A percentile compares a stretch with the other conserved stretches of the same genome.
These are phyloP conservation scores for Barbarea vulgaris DNA, from an alignment of 345 rosid genomes.

Conservation along the genomic window DNA sequence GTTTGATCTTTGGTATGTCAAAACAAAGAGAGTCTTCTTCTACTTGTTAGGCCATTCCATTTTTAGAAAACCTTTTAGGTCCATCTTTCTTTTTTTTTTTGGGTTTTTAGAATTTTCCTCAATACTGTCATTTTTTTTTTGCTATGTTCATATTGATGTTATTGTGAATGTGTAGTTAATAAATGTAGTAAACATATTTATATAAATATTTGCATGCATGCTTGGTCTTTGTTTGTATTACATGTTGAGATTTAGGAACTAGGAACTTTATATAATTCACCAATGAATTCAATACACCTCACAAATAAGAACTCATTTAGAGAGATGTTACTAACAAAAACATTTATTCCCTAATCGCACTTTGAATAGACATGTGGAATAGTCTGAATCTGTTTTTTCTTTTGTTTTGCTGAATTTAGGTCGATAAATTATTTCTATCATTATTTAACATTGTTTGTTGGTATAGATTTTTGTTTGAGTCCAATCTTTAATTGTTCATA, in stretches of 20 bases:
- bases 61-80: slow-evolving; percentile 10
- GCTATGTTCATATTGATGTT: slow-evolving; percentile 16
- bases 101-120: neutral
- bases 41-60: slow-evolving; percentile 22
- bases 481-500: too few relatives aligned
- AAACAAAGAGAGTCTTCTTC: slow-evolving; percentile 1
- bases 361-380: too few relatives aligned
- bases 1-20: slow-evolving; percentile 16
- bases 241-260: neutral
- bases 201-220: neutral
- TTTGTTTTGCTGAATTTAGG: too few relatives aligned
- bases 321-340: neutral
- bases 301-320: neutral
- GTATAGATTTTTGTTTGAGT: too few relatives aligned
- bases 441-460: too few relatives aligned
- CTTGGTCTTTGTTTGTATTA: slow-evolving; percentile 3
- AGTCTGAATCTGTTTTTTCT: too few relatives aligned
- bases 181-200: slow-evolving; percentile 18
- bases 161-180: slow-evolving; percentile 25
- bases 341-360: neutral
- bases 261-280: neutral
- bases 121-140: slow-evolving; percentile 1
- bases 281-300: neutral
- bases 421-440: too few relatives aligned
- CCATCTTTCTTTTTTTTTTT: neutral